Conservation (phyloP, 352 stramenopile genomes). For the Phytophthora uliginosa region DNA sequence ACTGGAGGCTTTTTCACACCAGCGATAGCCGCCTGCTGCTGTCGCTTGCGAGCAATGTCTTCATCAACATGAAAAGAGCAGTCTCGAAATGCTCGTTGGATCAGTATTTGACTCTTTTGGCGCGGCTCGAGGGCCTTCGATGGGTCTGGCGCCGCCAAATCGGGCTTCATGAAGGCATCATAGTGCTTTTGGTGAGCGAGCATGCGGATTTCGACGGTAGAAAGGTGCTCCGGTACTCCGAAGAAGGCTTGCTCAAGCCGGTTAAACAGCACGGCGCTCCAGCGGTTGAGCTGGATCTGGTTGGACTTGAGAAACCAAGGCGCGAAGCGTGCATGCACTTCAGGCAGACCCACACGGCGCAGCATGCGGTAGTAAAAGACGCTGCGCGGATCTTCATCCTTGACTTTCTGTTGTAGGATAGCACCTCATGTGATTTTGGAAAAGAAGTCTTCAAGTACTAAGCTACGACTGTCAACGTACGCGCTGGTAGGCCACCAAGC, state of each 20-base stretch:
- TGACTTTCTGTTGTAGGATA: conserved; percentile 51
- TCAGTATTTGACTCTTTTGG: conserved; percentile 65
- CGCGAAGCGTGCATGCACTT: conserved; percentile 79
- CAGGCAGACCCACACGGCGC: conserved; percentile 69
- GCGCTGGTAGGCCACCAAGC: conserved; percentile 54
- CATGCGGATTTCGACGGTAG: conserved; percentile 76
- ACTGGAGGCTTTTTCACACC: conserved; percentile 25
- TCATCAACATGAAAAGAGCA: conserved; percentile 70
- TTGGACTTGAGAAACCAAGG: conserved; percentile 87
- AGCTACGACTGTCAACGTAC: conserved; percentile 28
- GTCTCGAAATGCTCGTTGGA: conserved; percentile 74
- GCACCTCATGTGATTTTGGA: background rate
- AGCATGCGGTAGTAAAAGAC: conserved; percentile 87
- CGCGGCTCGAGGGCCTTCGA: conserved; percentile 42
- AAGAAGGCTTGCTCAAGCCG: conserved; percentile 76
- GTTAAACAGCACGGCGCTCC: conserved; percentile 75
- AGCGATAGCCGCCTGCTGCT: conserved; percentile 23
- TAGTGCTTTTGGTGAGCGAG: conserved; percentile 59
- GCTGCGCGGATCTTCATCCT: conserved; percentile 73
- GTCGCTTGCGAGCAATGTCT: conserved; percentile 27
- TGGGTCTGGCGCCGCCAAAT: conserved; percentile 15
- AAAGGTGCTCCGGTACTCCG: conserved; percentile 56
- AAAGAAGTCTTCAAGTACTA: background rate
- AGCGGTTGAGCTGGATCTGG: conserved; percentile 74
- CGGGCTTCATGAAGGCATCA: conserved; percentile 49